phyloP scores from a whole-genome alignment of 768 basidiomycete genomes.

The Lanmaoa rubissima region DNA sequence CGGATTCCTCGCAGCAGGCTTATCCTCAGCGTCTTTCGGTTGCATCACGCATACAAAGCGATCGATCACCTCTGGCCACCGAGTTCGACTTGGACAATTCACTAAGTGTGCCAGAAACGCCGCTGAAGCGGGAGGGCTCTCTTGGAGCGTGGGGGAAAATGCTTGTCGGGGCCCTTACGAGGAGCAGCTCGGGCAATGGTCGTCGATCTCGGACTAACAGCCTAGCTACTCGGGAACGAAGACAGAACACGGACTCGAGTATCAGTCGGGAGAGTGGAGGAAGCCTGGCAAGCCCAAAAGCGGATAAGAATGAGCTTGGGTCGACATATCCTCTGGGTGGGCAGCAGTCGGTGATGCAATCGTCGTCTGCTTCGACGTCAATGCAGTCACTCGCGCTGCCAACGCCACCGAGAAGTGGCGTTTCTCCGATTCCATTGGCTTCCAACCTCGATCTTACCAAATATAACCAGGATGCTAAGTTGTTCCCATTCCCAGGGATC shows the following conservation, averaged over 20 bases:
- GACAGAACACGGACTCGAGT: conserved; percentile 70
- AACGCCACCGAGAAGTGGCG: conserved; percentile 52
- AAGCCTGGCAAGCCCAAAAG: conserved; percentile 62
- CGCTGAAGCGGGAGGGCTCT: conserved; percentile 58
- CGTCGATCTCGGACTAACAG: conserved; percentile 81
- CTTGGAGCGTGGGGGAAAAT: conserved; percentile 67
- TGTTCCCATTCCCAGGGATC: conserved; percentile 90
- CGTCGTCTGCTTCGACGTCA: conserved; percentile 64
- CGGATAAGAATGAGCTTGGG: conserved; percentile 48
- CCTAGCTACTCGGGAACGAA: conserved; percentile 61
- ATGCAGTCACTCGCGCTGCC: conserved; percentile 61
- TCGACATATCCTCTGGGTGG: conserved; percentile 40
- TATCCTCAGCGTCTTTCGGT: conserved; percentile 64
- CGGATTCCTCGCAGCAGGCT: conserved; percentile 48
- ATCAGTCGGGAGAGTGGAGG: conserved; percentile 75
- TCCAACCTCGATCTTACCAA: conserved; percentile 68
- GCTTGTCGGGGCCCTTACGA: conserved; percentile 61
- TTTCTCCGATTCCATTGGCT: conserved; percentile 77
- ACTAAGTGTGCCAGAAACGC: conserved; percentile 40
- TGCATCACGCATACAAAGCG: conserved; percentile 57
- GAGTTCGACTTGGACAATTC: conserved; percentile 53
- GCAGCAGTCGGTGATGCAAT: conserved; percentile 55
- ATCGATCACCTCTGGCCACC: conserved; percentile 52
- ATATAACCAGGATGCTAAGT: conserved; percentile 67
- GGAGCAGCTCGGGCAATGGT: conserved; percentile 64